A percentile compares a stretch with the other conserved stretches of the same genome.
Conservation (phyloP, 2,329 filamentous ascomycete genomes). For the Albifimbria verrucaria region DNA sequence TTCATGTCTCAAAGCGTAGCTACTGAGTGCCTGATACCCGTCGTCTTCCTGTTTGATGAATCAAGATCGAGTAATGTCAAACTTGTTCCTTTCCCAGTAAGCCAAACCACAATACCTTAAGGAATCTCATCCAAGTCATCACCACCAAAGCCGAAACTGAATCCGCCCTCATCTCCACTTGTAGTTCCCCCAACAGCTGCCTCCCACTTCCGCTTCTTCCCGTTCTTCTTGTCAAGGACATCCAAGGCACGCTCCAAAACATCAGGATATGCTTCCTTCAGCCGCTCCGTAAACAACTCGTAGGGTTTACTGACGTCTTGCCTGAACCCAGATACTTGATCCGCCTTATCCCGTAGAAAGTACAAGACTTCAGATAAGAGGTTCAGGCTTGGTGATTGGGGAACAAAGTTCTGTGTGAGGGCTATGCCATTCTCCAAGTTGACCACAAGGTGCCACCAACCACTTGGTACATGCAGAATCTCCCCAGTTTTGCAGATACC, state of each 20-base stretch:
- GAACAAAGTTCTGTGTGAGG: conserved; percentile 94
- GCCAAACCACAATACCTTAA: conserved; percentile 21
- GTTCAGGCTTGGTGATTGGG: conserved; percentile 47
- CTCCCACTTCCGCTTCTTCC: conserved; percentile 85
- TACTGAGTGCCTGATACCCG: too few species aligned
- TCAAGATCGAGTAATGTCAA: too few species aligned
- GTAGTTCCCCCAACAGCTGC: conserved; percentile 53
- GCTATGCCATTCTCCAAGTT: conserved; percentile 84
- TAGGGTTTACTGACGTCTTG: conserved; percentile 70
- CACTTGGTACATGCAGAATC: conserved; percentile 85
- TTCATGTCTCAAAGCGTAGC: too few species aligned
- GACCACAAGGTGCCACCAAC: conserved; percentile 96
- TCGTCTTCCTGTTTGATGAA: too few species aligned
- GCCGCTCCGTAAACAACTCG: conserved; percentile 67
- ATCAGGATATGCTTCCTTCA: conserved; percentile 61
- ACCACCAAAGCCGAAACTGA: conserved; percentile 54
- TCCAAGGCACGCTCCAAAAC: conserved; percentile 63
- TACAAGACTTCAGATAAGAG: conserved; percentile 72
- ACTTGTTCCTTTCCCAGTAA: too few species aligned
- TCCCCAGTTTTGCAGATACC: conserved; percentile 83
- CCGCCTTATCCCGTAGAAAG: conserved; percentile 77
- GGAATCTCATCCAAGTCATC: conserved; percentile 46
- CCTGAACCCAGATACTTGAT: conserved; percentile 84
- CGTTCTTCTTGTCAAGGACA: conserved; percentile 60
- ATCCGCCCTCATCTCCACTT: conserved; percentile 34